phyloP scores from a whole-genome alignment of 139 green algal genomes.

The Chlorella vulgaris region DNA sequence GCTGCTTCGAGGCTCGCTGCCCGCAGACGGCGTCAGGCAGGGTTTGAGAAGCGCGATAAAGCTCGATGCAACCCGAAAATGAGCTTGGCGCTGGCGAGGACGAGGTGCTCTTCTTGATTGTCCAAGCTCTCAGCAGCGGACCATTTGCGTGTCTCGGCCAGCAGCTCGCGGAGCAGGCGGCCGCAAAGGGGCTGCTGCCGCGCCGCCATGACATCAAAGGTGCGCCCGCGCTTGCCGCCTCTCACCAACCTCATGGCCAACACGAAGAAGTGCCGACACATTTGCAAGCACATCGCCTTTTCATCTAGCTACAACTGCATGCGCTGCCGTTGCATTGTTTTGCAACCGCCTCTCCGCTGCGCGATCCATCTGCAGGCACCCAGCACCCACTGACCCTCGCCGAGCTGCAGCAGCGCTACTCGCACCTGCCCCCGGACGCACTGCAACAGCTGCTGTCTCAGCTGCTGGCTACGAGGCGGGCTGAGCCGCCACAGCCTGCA shows the following conservation, averaged over 20 bases:
- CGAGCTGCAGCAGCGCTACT: constrained; percentile 36
- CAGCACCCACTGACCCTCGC: constrained; percentile 23
- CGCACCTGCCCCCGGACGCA: constrained; percentile 43
- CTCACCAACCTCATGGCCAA: too few relatives aligned
- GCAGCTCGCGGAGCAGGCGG: constrained; percentile 50
- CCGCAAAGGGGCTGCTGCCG: constrained; percentile 57
- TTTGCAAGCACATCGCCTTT: not conserved
- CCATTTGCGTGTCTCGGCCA: constrained; percentile 39
- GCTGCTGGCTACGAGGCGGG: constrained; percentile 39
- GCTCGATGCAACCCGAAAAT: not conserved
- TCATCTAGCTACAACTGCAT: not conserved
- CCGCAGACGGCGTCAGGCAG: too few relatives aligned
- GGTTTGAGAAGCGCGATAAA: too few relatives aligned
- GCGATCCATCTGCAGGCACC: constrained; percentile 42
- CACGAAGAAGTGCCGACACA: too few relatives aligned
- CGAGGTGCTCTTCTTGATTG: constrained; percentile 58
- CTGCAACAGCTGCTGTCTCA: constrained; percentile 53
- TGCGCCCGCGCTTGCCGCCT: too few relatives aligned
- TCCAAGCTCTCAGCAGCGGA: constrained; percentile 43
- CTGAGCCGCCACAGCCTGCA: constrained; percentile 17
- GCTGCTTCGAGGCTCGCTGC: too few relatives aligned
- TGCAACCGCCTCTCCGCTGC: not conserved
- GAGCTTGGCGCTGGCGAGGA: not conserved
- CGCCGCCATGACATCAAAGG: constrained; percentile 49
- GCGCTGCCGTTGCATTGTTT: not conserved